Evolutionary conservation across 2,329 filamentous ascomycete species (phyloP).

Genomic region (Ceratocystis eucalypticola): DNA sequence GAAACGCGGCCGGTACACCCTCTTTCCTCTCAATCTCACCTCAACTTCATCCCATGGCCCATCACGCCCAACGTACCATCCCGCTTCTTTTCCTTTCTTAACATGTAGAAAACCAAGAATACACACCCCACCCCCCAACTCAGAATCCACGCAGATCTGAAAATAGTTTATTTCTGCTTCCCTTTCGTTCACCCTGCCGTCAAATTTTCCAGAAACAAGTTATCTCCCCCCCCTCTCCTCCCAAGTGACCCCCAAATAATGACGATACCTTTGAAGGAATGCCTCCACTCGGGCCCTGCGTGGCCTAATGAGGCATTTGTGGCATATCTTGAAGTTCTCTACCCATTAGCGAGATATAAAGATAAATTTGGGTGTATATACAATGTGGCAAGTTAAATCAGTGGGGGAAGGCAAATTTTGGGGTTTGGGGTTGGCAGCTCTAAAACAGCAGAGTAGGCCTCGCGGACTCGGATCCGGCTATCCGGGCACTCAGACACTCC

Average conservation of each 20-base stretch:
- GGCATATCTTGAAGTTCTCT: neutral
- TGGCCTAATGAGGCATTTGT: slow-evolving; percentile 4
- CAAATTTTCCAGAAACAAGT: neutral
- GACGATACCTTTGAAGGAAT: neutral
- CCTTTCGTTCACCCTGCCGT: neutral
- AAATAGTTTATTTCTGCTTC: neutral
- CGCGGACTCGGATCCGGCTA: neutral
- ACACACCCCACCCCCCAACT: neutral
- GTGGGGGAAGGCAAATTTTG: neutral
- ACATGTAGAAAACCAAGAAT: neutral
- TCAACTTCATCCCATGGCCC: neutral
- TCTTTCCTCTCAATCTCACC: neutral
- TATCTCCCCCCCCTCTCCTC: neutral
- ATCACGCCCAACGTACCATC: neutral
- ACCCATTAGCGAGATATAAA: neutral
- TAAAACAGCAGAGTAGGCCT: neutral
- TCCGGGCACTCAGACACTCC: neutral
- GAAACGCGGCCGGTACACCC: neutral
- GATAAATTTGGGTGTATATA: neutral
- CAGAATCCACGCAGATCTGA: neutral
- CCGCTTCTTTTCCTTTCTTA: neutral
- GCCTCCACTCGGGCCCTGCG: neutral
- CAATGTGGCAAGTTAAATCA: neutral
- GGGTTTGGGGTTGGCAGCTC: neutral
- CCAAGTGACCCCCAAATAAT: neutral